Conservation (phyloP, 768 basidiomycete species). For the Epithele typhae region DNA sequence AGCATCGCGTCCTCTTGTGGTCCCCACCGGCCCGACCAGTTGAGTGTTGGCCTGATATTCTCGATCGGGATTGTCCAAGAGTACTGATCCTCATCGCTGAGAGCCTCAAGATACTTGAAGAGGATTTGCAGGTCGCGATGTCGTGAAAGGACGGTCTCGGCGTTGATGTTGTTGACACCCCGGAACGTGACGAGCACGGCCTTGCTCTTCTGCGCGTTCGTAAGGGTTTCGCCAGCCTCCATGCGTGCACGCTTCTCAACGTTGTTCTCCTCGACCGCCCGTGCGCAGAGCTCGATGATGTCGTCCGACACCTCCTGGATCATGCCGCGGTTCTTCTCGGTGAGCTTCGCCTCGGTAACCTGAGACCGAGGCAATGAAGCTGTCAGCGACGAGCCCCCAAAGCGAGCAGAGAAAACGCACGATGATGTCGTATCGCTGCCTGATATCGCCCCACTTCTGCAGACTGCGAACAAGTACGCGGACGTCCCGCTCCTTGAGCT, state of each 20-base stretch:
- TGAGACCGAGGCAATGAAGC: constrained; percentile 26
- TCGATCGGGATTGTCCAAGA: constrained; percentile 89
- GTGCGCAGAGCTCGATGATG: constrained; percentile 79
- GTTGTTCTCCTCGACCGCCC: constrained; percentile 82
- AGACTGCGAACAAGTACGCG: constrained; percentile 92
- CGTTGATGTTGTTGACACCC: constrained; percentile 91
- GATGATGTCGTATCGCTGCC: constrained; percentile 90
- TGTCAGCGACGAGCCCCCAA: constrained; percentile 1
- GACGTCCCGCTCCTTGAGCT: constrained; percentile 95
- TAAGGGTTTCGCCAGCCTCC: constrained; percentile 83
- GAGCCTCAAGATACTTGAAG: constrained; percentile 68
- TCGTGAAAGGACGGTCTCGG: constrained; percentile 92
- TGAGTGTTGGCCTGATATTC: constrained; percentile 87
- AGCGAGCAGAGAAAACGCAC: constrained; percentile 47
- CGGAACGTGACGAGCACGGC: constrained; percentile 91
- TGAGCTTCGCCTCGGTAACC: constrained; percentile 87
- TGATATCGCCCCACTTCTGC: constrained; percentile 97
- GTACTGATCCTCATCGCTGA: constrained; percentile 62
- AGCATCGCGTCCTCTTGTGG: constrained; percentile 91
- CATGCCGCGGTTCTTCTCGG: constrained; percentile 91
- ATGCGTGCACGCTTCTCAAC: constrained; percentile 71
- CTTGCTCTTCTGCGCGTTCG: constrained; percentile 94
- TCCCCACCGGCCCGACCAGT: constrained; percentile 97
- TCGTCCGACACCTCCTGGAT: constrained; percentile 90
- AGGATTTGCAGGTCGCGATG: constrained; percentile 86